Evolutionary conservation across 2,329 filamentous ascomycete species (phyloP), one percentile per base, ranked within the genome.

Genomic region (Ophiostoma ulmi): DNA sequence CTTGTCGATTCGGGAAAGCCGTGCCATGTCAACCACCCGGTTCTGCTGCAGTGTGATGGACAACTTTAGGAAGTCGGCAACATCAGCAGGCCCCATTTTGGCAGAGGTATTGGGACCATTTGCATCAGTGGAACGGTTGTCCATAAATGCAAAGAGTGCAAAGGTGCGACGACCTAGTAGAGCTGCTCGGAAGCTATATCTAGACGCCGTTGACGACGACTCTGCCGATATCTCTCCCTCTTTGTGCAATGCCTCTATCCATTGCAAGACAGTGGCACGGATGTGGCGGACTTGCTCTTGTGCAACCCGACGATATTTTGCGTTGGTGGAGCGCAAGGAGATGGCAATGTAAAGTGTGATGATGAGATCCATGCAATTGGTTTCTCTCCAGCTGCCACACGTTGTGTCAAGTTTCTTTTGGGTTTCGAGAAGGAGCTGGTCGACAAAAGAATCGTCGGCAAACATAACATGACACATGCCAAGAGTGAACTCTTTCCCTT

Each of bases 311-410:
- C 22, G 55, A 31, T 58, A 31, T 8, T 26, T n/a, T 10, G 14
- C 14, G 22, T 31, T 58, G 55, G 55, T 58, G 22, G n/a, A 13
- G 5, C 22, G 55, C 22, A 7, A 31, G 22, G 26, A 58, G 55
- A 58, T 31, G 22, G 2, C 85, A 82, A 0, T 87, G 75, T 0
- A 80, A 74, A 91, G 74, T 0, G 81, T 85, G 4, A 90, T 80
- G 1, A 90, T 70, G 0, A 84, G 80, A 5, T 87, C 83, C 87
- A 91, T 89, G 17, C 82, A 81, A 69, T 85, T 77, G 0, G 78
- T 79, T 72, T 91, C 88, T 0, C 87, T 81, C 85, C 87, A 90
- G 65, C 87, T 91, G 0, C 79, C 76, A 0, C 76, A 75, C 8
- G 91, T 83, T 0, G 76, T 75, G 0, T 79, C 75, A 0, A 91